Evolutionary conservation across 2,329 filamentous ascomycete species (phyloP), one percentile per base, ranked within the genome.

Genomic region (Talaromyces sp.): DNA sequence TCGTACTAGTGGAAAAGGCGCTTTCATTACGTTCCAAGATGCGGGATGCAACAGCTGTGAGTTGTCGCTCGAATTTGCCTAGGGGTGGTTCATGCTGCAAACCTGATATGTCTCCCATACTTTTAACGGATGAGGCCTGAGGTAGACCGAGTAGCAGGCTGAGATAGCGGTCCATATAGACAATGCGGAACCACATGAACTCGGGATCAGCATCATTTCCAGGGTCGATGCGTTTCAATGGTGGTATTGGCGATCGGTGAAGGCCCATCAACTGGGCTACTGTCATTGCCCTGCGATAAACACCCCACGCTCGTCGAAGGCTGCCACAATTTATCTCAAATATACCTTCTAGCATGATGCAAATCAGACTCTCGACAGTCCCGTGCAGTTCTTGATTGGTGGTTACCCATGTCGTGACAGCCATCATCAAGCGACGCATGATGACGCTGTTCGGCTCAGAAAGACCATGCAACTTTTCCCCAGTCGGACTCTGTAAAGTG

Each of bases 261-360:
- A 82, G 61, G 1, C 76, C 78, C 72, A 81, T 74, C 38, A 78
- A 64, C 67, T 82, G 80, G 0, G 78, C 80, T 2, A 76, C 67
- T 0, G 67, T 70, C 65, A 80, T 72, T 1, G 78, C 79, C 53
- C 77, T 71, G 17, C 78, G 74, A 36, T 70, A 70, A 1, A 72
- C 70, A 3, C 76, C 47, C 79, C 78, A 81, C 0, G 74, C 71
- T 8, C 73, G 72, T 13, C 78, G 74, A 25, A 81, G 70, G 47
- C 78, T 79, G 1, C 80, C 79, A 29, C 60, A 25, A 49, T 79
- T 76, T 15, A 68, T 67, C 11, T 81, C 70, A 66, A 72, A 81
- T 2, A 77, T 45, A 3, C 69, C 71, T 65, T 81, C 79, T 1
- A 82, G 67, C 47, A 81, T 72, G 49, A 82, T 74, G 67, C 76